Base-by-base conservation (phyloP, 2,329 filamentous ascomycete species). In the Aotearoamyces nothofagi region DNA sequence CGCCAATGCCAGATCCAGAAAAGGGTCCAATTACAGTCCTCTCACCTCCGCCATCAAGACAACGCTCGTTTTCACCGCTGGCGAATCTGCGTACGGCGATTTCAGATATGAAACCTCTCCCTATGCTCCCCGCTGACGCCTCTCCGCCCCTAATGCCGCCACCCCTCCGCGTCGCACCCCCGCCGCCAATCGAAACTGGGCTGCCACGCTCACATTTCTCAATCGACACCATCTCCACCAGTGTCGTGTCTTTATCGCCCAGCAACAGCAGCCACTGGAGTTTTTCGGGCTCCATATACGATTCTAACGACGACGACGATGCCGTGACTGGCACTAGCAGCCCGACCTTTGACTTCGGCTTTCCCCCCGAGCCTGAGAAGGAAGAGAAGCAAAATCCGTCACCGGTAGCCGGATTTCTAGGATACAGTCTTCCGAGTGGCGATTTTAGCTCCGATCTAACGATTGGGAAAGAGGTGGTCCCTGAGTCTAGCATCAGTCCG, bases 31-130 rank as follows among this genome's bases (percentile, higher is more conserved):
- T 40, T n/a, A 49, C 44, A 9, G 24, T 26, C 14, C 31, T 49
- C 15, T 42, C 44, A 14, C 46, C 46, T 27, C 37, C 45, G 23
- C 40, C 43, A 5, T 27, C 15, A n/a, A n/a, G n/a, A 5, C 10
- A 11, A 17, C 11, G n/a, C n/a, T 19, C 26, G 5, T 7, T 15
- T 4, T 26, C 24, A 7, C 15, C 24, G n/a, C n/a, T n/a, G n/a
- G 12, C n/a, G 24, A 8, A n/a, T 22, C 11, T 16, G 5, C 17
- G n/a, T 11, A 12, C 15, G 3, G 15, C 15, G 11, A 17, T 11
- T 10, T n/a, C 5, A 4, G 22, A 26, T 12, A n/a, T 20, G 6
- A 31, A 31, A 26, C 16, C 27, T 15, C 31, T 31, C 7, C 31
- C 27, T 4, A 10, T 11, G 5, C 31, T 31, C 5, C 31, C 24